A percentile compares a stretch with the other conserved stretches of the same genome.
phyloP scores from a whole-genome alignment of 2,329 filamentous ascomycete species.

The Monilinia laxa region DNA sequence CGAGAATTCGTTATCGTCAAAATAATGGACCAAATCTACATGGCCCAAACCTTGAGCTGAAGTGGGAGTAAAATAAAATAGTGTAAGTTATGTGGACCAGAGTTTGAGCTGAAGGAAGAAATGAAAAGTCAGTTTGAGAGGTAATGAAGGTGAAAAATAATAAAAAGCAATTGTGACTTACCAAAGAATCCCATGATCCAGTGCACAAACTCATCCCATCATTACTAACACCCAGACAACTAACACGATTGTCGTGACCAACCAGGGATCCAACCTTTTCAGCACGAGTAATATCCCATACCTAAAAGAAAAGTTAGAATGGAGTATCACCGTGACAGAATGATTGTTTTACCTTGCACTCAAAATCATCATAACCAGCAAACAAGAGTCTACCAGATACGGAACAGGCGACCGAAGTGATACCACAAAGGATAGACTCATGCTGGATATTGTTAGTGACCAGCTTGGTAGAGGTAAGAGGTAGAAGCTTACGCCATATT shows the following conservation, averaged over 20 bases:
- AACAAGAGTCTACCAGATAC: constrained; percentile 94
- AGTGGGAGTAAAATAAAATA: constrained; percentile 27
- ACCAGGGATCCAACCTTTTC: constrained; percentile 96
- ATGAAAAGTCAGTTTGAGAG: constrained; percentile 13
- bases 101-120: constrained; percentile 22
- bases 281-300: constrained; percentile 95
- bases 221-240: constrained; percentile 97
- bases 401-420: constrained; percentile 96
- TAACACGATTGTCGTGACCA: constrained; percentile 97
- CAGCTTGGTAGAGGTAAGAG: constrained; percentile 22
- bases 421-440: constrained; percentile 94
- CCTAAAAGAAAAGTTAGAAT: constrained; percentile 52
- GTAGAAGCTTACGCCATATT: constrained; percentile 59
- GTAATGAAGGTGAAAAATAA: not conserved
- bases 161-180: constrained; percentile 51
- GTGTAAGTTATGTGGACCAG: constrained; percentile 16
- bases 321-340: not conserved
- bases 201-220: constrained; percentile 99
- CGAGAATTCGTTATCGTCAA: constrained; percentile 23
- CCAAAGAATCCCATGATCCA: constrained; percentile 98
- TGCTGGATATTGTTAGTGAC: constrained; percentile 57
- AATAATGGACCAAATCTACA: constrained; percentile 32
- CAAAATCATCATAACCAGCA: constrained; percentile 97
- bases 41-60: constrained; percentile 85
- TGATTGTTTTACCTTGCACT: constrained; percentile 84